These are phyloP conservation scores for Lolium perenne DNA, from an alignment of 176 grass and related monocot genomes.

Conservation along the genomic window DNA sequence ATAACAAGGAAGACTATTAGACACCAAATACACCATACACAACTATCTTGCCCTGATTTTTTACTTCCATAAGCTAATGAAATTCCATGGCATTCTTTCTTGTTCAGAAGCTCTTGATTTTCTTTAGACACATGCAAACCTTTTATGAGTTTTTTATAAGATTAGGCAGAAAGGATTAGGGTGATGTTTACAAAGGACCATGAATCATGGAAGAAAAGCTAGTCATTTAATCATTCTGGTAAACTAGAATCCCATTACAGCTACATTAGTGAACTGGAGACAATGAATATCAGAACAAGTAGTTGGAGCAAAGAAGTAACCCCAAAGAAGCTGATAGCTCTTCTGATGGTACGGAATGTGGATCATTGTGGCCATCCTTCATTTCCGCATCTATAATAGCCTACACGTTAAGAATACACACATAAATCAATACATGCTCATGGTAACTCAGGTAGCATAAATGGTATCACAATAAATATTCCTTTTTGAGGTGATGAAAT, in stretches of 20 bases:
- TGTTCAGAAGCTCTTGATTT: background rate
- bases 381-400: conserved; percentile 78
- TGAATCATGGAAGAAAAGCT: background rate
- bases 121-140: conserved; percentile 19
- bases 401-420: conserved; percentile 46
- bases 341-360: conserved; percentile 91
- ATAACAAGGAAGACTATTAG: conserved; percentile 18
- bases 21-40: background rate
- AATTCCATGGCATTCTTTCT: background rate
- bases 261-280: conserved; percentile 1
- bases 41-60: background rate
- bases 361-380: conserved; percentile 75
- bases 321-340: conserved; percentile 91
- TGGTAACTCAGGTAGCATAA: conserved; percentile 10
- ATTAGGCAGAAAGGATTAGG: background rate
- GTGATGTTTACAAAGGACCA: conserved; percentile 10
- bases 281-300: background rate
- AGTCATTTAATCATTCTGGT: conserved; percentile 19
- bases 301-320: conserved; percentile 51
- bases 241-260: background rate
- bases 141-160: background rate
- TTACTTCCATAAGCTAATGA: conserved; percentile 20
- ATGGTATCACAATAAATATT: background rate
- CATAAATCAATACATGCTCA: conserved; percentile 41
- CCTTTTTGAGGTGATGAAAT: conserved; percentile 7